A percentile compares a stretch with the other conserved stretches of the same genome.
Conservation (phyloP, 768 basidiomycete genomes). For the Kwoniella sp. region DNA sequence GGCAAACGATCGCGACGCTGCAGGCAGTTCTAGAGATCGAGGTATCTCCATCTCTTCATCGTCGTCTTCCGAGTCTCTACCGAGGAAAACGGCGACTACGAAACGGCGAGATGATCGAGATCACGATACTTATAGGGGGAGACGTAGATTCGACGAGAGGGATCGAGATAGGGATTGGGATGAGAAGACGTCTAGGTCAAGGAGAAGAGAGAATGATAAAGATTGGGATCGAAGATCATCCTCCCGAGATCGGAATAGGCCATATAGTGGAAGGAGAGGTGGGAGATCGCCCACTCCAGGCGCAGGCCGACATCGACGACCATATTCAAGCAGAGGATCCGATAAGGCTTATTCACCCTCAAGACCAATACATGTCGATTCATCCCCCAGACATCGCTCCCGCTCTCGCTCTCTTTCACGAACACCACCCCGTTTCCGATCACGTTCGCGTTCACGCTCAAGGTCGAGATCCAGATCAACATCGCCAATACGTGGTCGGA, state of each 20-base stretch:
- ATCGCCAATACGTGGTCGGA: not conserved
- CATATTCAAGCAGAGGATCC: not conserved
- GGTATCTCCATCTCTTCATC: not conserved
- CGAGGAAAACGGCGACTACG: too few relatives aligned
- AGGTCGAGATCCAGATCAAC: not conserved
- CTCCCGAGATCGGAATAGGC: too few relatives aligned
- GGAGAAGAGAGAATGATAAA: too few relatives aligned
- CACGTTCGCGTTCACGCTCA: not conserved
- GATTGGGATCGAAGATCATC: too few relatives aligned
- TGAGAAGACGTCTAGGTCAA: not conserved
- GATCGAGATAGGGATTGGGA: not conserved
- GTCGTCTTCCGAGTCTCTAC: too few relatives aligned
- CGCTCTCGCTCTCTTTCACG: not conserved
- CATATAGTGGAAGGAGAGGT: too few relatives aligned
- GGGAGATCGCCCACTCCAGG: not conserved
- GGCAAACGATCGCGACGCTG: not conserved
- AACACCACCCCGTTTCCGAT: not conserved
- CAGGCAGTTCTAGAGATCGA: not conserved
- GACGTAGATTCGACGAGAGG: too few relatives aligned
- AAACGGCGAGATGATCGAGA: too few relatives aligned
- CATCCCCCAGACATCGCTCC: not conserved
- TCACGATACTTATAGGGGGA: too few relatives aligned
- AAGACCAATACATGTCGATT: not conserved
- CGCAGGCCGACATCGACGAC: not conserved
- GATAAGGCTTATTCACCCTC: not conserved